Percentiles rank a stretch among this genome's conserved stretches.
Conservation (phyloP, 352 stramenopile species). For the Pythium phragmitis region DNA sequence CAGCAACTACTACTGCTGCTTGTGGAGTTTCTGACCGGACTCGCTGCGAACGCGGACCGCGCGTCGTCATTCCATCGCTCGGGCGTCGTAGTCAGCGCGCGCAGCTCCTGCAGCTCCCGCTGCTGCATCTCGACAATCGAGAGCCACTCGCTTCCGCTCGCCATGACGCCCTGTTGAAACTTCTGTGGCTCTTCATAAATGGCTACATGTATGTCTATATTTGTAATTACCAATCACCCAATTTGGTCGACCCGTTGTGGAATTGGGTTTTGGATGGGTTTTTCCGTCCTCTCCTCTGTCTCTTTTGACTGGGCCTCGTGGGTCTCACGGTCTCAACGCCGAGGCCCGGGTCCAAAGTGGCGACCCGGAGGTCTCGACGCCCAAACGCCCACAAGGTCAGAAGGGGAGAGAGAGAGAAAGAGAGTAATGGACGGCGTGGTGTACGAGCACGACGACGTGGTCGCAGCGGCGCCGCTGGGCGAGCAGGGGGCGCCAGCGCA, state of each 20-base stretch:
- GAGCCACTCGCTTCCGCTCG: slow-evolving; percentile 31
- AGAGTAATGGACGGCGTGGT: slow-evolving; percentile 67
- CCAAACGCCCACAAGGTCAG: slow-evolving; percentile 3
- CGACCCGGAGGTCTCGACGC: not conserved
- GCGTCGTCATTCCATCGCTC: not conserved
- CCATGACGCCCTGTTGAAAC: not conserved
- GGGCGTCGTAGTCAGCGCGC: slow-evolving; percentile 15
- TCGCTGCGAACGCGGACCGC: slow-evolving; percentile 13
- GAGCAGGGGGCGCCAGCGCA: slow-evolving; percentile 18
- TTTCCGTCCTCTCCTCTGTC: slow-evolving; percentile 21
- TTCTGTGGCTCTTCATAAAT: slow-evolving; percentile 6
- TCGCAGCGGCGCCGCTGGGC: slow-evolving; percentile 21
- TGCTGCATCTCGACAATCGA: slow-evolving; percentile 47
- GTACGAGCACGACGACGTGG: slow-evolving; percentile 72
- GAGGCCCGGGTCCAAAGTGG: too few species aligned
- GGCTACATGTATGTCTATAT: slow-evolving; percentile 15
- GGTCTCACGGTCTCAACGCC: not conserved
- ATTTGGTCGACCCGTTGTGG: slow-evolving; percentile 1
- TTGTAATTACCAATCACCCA: slow-evolving; percentile 7
- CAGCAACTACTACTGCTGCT: slow-evolving; percentile 22
- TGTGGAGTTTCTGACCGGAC: not conserved
- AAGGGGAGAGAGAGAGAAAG: slow-evolving; percentile 8
- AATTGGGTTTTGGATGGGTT: slow-evolving; percentile 13
- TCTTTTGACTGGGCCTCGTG: slow-evolving; percentile 9
- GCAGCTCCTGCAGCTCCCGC: slow-evolving; percentile 43